Evolutionary conservation across 169 alveolate genomes (phyloP), one percentile per base, ranked within the genome.

Genomic region (Plasmodium inui): DNA sequence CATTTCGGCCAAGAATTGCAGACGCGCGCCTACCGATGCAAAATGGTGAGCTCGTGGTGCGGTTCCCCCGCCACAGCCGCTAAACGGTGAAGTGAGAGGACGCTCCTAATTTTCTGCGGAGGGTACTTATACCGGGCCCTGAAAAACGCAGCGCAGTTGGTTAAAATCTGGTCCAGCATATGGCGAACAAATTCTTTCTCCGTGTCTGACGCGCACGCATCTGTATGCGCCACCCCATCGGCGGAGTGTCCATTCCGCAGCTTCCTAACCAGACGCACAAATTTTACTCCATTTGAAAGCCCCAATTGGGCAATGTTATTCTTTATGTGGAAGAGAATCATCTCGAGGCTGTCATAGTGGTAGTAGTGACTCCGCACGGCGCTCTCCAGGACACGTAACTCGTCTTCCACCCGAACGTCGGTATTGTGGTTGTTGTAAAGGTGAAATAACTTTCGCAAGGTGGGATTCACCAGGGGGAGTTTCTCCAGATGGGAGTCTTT

Each of bases 241-340:
- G 44, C 22, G 1, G 22, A 12, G 46, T 89, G 39, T 14, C 34
- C 84, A 80, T 80, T 2, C 26, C 10, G 26, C 6, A 89, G 30
- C 32, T 67, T 78, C 19, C 44, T 28, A 28, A 89, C 26, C 53
- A 80, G 57, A 14, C 70, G 50, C 12, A 89, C 82, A 89, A 61
- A 89, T 81, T 78, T 89, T 78, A 89, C 50, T 67, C 83, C 53
- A 26, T 81, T 10, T 39, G 28, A 57, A 39, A 26, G 82, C 2
- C 22, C 72, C 74, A 89, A 39, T 46, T 89, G 82, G 17, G 94
- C 28, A 3, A 89, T 3, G 53, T 89, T 61, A 67, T 73, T 89
- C 82, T 89, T 89, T 89, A 89, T 89, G 70, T 89, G 82, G 82
- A 89, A 89, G 37, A 89, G 26, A 19, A 89, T 89, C 7, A 26